Conservation (phyloP, 2,329 filamentous ascomycete species). For the Exserohilum rostratum region DNA sequence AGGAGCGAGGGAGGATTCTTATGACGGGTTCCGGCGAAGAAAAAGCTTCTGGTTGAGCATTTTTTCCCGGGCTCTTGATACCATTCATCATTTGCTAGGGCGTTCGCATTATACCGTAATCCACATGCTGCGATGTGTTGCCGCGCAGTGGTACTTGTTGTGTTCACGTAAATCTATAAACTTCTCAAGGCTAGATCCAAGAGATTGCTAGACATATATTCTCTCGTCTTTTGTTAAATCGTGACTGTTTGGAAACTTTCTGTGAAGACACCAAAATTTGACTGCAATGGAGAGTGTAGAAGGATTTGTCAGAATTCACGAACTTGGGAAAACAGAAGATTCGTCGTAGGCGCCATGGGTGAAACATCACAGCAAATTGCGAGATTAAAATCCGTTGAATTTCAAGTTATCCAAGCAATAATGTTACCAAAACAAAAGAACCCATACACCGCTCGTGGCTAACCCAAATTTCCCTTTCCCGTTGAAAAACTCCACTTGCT, state of each 20-base stretch:
- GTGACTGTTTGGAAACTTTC: not conserved
- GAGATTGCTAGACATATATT: slow-evolving; percentile 22
- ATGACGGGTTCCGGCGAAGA: slow-evolving; percentile 18
- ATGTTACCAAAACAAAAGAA: not conserved
- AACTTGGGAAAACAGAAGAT: too few species aligned
- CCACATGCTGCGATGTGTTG: slow-evolving; percentile 22
- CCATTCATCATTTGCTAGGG: slow-evolving; percentile 30
- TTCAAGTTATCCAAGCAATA: too few species aligned
- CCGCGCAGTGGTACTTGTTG: slow-evolving; percentile 9
- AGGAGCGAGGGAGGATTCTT: slow-evolving; percentile 13
- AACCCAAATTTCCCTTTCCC: not conserved
- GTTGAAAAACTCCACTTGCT: slow-evolving; percentile 5
- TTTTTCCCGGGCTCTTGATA: slow-evolving; percentile 27
- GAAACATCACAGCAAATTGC: too few species aligned
- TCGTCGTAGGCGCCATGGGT: too few species aligned
- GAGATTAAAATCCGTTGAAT: too few species aligned
- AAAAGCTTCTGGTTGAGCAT: slow-evolving; percentile 26
- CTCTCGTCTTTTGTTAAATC: not conserved
- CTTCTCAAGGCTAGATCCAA: slow-evolving; percentile 36
- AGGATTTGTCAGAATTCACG: too few species aligned
- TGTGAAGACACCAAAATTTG: not conserved
- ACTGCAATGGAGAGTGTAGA: too few species aligned
- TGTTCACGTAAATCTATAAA: slow-evolving; percentile 23
- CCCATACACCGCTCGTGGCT: not conserved
- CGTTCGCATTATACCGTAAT: slow-evolving; percentile 48